A percentile compares a stretch with the other conserved stretches of the same genome.
phyloP scores from a whole-genome alignment of 768 basidiomycete genomes.

The Suillus paluster region DNA sequence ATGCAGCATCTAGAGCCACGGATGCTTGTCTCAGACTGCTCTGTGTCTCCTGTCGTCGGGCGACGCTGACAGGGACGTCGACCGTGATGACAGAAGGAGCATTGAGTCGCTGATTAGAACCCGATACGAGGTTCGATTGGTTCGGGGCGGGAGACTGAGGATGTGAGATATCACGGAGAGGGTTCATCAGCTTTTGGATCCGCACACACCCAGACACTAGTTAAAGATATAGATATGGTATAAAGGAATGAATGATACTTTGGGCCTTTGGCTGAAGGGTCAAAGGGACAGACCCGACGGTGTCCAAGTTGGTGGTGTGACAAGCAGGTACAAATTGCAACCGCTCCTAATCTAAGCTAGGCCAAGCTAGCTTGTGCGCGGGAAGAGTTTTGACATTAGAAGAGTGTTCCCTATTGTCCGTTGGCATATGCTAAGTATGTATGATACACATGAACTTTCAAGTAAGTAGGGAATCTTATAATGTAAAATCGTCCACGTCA shows the following conservation, averaged over 20 bases:
- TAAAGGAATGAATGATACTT: slow-evolving; percentile 1
- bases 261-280: not conserved
- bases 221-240: not conserved
- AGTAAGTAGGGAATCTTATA: slow-evolving; percentile 4
- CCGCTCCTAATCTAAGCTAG: not conserved
- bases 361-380: too few relatives aligned
- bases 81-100: not conserved
- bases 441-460: slow-evolving; percentile 15
- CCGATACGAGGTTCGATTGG: slow-evolving; percentile 1
- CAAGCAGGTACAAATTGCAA: slow-evolving; percentile 4
- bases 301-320: not conserved
- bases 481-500: not conserved
- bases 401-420: slow-evolving; percentile 1
- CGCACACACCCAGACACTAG: not conserved
- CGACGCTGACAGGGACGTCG: not conserved
- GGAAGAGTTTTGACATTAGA: not conserved
- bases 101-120: not conserved
- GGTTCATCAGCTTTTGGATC: not conserved
- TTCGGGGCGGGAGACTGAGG: slow-evolving; percentile 7
- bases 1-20: slow-evolving; percentile 56
- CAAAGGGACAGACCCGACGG: not conserved
- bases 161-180: slow-evolving; percentile 1
- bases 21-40: slow-evolving; percentile 53
- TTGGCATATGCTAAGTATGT: slow-evolving; percentile 4
- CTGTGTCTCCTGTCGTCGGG: slow-evolving; percentile 31